A percentile compares a stretch with the other conserved stretches of the same genome.
Evolutionary conservation across 371 early-diverging fungal genomes (phyloP).

Genomic region (Capillidium rhysosporum): DNA sequence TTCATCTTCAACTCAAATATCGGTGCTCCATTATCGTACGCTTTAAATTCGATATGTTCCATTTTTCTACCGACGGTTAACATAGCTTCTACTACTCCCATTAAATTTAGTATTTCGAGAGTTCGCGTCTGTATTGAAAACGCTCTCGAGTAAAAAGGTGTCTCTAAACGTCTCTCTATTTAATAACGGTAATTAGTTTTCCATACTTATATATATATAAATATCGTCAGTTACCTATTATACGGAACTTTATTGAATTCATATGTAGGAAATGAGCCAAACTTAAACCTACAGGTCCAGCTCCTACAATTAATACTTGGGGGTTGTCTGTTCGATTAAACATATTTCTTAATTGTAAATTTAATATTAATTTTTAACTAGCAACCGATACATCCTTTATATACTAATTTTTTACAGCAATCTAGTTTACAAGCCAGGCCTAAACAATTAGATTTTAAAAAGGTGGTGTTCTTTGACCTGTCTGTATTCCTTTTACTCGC

Average conservation of each 20-base stretch:
- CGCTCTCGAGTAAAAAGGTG: not conserved
- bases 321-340: slow-evolving; percentile 7
- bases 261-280: slow-evolving; percentile 9
- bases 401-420: too few species aligned
- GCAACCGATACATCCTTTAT: too few species aligned
- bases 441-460: too few species aligned
- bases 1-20: not conserved
- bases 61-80: not conserved
- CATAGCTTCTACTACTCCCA: not conserved
- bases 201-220: not conserved
- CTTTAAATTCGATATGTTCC: too few species aligned
- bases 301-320: slow-evolving; percentile 13
- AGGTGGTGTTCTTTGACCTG: too few species aligned
- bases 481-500: too few species aligned
- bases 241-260: not conserved
- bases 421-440: too few species aligned
- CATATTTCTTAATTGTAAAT: not conserved
- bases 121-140: slow-evolving; percentile 2
- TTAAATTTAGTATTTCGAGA: not conserved
- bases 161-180: not conserved
- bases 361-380: too few species aligned
- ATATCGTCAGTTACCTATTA: not conserved
- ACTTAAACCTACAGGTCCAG: slow-evolving; percentile 14
- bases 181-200: not conserved
- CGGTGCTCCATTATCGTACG: not conserved